Base-by-base conservation (phyloP, 805 yeast genomes). In the Candida tallmaniae region DNA sequence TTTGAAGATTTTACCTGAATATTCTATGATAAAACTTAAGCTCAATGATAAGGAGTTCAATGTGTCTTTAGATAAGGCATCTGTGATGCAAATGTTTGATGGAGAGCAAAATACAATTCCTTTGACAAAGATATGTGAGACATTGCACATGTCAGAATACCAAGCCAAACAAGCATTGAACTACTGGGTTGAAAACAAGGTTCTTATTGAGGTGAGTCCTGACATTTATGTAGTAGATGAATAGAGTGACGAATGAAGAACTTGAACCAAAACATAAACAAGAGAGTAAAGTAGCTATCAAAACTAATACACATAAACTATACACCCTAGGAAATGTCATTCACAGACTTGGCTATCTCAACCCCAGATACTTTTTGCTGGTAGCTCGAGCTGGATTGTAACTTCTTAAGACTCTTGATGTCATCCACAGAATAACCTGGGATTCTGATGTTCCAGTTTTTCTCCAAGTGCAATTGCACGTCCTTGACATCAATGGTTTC, bases 391-490 rank as follows among this genome's bases (percentile, higher is more conserved):
- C 78, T 75, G 7, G 90, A 84, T 35, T 71, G 76, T 74, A 83
- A 80, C 54, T 79, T 83, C 50, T 88, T 69, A 13, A 82, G 76
- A 50, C 78, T 73, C 49, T 96, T 70, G 28, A 90, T 81, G 50
- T 89, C 97, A 60, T 90, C 98, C 44, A 87, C 78, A 8, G 94
- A 76, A 58, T 79, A 88, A 4, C 97, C 97, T 0, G 97, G 97
- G 20, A 90, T 76, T 46, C 94, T 77, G 36, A 93, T 86, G 57
- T 90, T 89, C 97, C 96, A 90, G 58, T 89, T 88, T 22, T 30
- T 39, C 26, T 33, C 38, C 48, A 93, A 67, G 56, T 93, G 96
- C 37, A 93, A 60, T 57, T 93, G 97, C 33, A 94, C 75, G 56
- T 93, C 99, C 47, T 79, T 78, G 11, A 84, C 86, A 45, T 90